These are phyloP conservation scores for Pleurotus giganteus DNA, from an alignment of 768 basidiomycete genomes.

Conservation along the genomic window DNA sequence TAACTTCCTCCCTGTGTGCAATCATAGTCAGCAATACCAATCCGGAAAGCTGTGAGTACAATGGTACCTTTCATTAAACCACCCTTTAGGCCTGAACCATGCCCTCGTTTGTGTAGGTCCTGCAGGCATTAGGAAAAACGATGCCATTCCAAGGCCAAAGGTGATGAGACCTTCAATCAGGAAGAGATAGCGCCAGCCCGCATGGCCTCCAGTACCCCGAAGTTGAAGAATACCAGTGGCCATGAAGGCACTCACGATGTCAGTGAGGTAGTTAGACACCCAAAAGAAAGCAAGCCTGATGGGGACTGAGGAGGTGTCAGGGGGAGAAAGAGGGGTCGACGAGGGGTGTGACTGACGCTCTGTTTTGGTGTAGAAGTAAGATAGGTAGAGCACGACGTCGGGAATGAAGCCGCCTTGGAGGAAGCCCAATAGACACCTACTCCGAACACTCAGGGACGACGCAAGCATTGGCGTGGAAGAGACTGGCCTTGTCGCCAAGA, in stretches of 20 bases:
- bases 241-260: conserved; percentile 59
- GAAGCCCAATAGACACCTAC: conserved; percentile 54
- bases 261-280: conserved; percentile 54
- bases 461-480: neutral
- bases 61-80: conserved; percentile 59
- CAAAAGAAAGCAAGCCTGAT: conserved; percentile 72
- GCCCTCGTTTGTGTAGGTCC: conserved; percentile 64
- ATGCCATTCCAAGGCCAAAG: conserved; percentile 43
- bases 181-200: conserved; percentile 61
- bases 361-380: conserved; percentile 60
- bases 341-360: conserved; percentile 40
- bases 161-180: conserved; percentile 53
- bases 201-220: conserved; percentile 48
- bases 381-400: conserved; percentile 62
- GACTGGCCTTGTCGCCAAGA: conserved; percentile 49
- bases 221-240: conserved; percentile 61
- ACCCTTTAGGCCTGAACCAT: conserved; percentile 59
- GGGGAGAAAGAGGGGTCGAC: neutral
- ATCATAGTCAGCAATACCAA: neutral
- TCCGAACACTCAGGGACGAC: neutral
- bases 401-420: conserved; percentile 67
- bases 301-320: conserved; percentile 37
- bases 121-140: conserved; percentile 59
- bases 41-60: neutral
- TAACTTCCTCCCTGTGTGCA: conserved; percentile 49